phyloP scores from a whole-genome alignment of 225 moss, liverwort and hornwort species.

The Lunularia cruciata region DNA sequence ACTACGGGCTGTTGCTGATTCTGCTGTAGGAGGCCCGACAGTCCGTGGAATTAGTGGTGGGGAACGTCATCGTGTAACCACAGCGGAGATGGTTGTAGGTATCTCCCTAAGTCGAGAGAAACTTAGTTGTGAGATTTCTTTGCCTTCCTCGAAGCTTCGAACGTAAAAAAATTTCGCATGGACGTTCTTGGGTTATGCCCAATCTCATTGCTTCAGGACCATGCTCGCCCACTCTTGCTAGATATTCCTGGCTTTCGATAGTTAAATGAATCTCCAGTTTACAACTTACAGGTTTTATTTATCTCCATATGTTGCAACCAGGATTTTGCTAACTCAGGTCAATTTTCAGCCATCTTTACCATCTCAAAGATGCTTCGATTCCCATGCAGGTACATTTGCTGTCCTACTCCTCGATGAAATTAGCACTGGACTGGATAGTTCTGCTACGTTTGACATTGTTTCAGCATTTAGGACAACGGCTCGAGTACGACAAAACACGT shows the following conservation, averaged over 20 bases:
- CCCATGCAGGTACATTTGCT: conserved; percentile 56
- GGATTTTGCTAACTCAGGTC: too few species aligned
- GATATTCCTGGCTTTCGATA: too few species aligned
- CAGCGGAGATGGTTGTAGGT: conserved; percentile 85
- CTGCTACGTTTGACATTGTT: conserved; percentile 88
- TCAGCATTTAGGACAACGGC: conserved; percentile 70
- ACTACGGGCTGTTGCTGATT: conserved; percentile 61
- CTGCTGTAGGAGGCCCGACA: conserved; percentile 56
- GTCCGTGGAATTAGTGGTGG: conserved; percentile 81
- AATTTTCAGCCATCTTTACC: neutral
- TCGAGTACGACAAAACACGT: conserved; percentile 69
- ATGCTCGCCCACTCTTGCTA: neutral
- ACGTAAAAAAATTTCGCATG: too few species aligned
- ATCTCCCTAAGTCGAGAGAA: conserved; percentile 22
- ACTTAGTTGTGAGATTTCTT: too few species aligned
- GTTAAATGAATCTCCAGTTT: too few species aligned
- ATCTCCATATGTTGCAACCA: too few species aligned
- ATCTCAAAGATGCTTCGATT: conserved; percentile 10
- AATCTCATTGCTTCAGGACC: too few species aligned
- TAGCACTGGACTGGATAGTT: conserved; percentile 86
- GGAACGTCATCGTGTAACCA: conserved; percentile 84
- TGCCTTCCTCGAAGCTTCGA: too few species aligned
- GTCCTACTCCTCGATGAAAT: conserved; percentile 80
- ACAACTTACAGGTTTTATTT: too few species aligned
- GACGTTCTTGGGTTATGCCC: neutral